Evolutionary conservation across 257 asterid genomes (phyloP).

Genomic region (Fraxinus cuspidata): DNA sequence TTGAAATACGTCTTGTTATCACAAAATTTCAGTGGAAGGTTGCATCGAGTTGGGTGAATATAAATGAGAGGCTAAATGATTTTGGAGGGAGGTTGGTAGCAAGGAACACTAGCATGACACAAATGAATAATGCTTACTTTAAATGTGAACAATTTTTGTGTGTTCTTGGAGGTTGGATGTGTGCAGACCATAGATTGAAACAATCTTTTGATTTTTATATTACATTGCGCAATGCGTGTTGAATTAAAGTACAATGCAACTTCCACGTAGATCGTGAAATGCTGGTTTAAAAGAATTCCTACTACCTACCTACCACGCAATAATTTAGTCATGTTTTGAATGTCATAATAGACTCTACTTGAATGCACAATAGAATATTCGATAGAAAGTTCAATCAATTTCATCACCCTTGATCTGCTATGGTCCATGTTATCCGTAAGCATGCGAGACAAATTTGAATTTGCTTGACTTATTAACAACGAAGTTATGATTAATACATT

Average conservation of each 20-base stretch:
- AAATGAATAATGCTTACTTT: constrained; percentile 27
- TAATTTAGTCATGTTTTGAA: background rate
- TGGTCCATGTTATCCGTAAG: too few relatives aligned
- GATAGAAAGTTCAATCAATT: too few relatives aligned
- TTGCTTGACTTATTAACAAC: too few relatives aligned
- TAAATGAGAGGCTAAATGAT: constrained; percentile 37
- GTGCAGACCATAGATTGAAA: constrained; percentile 33
- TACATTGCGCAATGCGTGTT: background rate
- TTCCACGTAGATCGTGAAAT: background rate
- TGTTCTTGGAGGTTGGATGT: constrained; percentile 14
- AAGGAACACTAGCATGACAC: constrained; percentile 51
- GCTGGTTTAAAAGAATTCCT: background rate
- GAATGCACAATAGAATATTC: too few relatives aligned
- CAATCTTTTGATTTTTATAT: constrained; percentile 28
- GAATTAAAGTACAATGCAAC: background rate
- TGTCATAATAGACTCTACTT: background rate
- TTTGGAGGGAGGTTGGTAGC: constrained; percentile 64
- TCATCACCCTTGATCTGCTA: too few relatives aligned
- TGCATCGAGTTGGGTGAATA: constrained; percentile 28
- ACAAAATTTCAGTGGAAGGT: constrained; percentile 22
- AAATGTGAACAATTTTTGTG: constrained; percentile 3
- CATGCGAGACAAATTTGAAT: too few relatives aligned
- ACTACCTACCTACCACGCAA: background rate
- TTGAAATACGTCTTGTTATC: background rate
- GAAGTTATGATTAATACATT: too few relatives aligned